phyloP scores from a whole-genome alignment of 352 stramenopile species.

The Plasmopara viticola region DNA sequence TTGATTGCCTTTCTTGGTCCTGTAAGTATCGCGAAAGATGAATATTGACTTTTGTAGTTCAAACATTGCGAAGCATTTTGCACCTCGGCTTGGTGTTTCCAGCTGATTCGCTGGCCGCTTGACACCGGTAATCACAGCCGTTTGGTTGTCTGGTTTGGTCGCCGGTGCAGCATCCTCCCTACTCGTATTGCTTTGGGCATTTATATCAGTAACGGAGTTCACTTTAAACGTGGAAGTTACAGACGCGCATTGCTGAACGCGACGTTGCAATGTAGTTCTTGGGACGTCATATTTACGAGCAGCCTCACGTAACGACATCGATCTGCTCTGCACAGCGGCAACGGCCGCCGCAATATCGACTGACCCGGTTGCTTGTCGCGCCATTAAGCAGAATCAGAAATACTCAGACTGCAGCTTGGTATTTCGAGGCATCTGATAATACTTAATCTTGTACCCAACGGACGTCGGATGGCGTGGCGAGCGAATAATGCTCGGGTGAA shows the following conservation, averaged over 20 bases:
- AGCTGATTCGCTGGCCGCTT: constrained; percentile 50
- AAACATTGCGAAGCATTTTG: neutral
- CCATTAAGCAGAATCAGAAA: constrained; percentile 13
- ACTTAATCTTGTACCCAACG: constrained; percentile 3
- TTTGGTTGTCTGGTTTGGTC: neutral
- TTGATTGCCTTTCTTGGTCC: constrained; percentile 80
- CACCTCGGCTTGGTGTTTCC: constrained; percentile 27
- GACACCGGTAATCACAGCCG: constrained; percentile 13
- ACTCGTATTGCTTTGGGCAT: constrained; percentile 17
- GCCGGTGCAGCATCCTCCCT: constrained; percentile 10
- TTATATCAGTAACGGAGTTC: constrained; percentile 5
- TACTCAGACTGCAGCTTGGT: constrained; percentile 1
- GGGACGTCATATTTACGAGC: constrained; percentile 62
- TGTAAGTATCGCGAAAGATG: constrained; percentile 9
- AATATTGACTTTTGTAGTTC: neutral
- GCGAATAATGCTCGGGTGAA: constrained; percentile 13
- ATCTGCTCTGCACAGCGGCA: constrained; percentile 39
- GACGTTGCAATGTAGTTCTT: constrained; percentile 73
- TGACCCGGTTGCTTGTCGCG: constrained; percentile 11
- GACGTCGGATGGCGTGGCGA: constrained; percentile 28
- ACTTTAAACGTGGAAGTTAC: constrained; percentile 8
- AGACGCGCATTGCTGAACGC: constrained; percentile 23
- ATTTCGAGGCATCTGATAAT: constrained; percentile 16
- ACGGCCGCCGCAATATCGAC: constrained; percentile 49
- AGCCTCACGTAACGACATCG: constrained; percentile 68